phyloP scores from a whole-genome alignment of 345 rosid genomes.

The Mallotus nudiflorus region DNA sequence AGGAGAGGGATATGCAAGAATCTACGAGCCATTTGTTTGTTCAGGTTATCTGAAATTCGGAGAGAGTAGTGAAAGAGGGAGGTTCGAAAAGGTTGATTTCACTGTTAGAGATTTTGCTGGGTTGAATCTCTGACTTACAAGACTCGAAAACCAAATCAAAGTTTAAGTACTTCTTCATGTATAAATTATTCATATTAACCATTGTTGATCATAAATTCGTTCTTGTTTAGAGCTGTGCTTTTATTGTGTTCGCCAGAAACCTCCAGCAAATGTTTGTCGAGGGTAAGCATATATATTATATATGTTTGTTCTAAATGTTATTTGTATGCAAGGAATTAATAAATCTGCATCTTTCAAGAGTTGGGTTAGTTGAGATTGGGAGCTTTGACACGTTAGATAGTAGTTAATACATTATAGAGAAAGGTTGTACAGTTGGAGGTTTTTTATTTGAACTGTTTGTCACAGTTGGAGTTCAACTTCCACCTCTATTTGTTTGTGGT shows the following conservation, averaged over 20 bases:
- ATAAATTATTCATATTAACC: not conserved
- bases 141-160: not conserved
- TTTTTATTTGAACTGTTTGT: constrained; percentile 7
- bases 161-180: not conserved
- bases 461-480: constrained; percentile 29
- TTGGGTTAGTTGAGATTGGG: constrained; percentile 4
- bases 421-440: constrained; percentile 17
- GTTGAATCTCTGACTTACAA: constrained; percentile 2
- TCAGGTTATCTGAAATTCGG: constrained; percentile 42
- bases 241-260: no score
- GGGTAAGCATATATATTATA: not conserved
- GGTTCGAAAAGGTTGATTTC: constrained; percentile 45
- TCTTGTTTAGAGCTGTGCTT: not conserved
- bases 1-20: constrained; percentile 21
- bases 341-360: not conserved
- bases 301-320: not conserved
- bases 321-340: not conserved
- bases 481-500: constrained; percentile 5
- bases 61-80: constrained; percentile 36
- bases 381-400: constrained; percentile 14
- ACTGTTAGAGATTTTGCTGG: constrained; percentile 50
- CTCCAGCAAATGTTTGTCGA: no score
- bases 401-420: constrained; percentile 9
- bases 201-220: not conserved
- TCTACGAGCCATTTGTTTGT: constrained; percentile 40